A percentile compares a stretch with the other conserved stretches of the same genome.
These are phyloP conservation scores for Candida buenavistaensis DNA, from an alignment of 1,139 yeast genomes.

Conservation along the genomic window DNA sequence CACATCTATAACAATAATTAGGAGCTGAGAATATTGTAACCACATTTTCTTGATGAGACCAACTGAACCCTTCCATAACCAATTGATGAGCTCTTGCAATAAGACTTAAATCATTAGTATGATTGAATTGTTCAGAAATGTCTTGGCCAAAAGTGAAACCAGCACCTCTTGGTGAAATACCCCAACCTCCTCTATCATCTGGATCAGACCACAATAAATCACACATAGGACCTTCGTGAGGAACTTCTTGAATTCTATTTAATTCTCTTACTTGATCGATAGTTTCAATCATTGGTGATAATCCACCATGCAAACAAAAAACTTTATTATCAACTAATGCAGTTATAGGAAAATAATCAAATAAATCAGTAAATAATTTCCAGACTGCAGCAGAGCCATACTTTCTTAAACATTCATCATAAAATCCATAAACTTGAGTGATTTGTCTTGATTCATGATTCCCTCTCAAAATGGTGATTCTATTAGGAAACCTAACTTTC, in stretches of 20 bases:
- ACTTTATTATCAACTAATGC: conserved; percentile 89
- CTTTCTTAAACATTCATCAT: conserved; percentile 94
- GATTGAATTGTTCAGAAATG: conserved; percentile 70
- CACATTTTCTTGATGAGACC: conserved; percentile 83
- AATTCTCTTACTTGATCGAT: conserved; percentile 86
- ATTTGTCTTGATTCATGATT: conserved; percentile 97
- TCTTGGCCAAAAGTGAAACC: conserved; percentile 72
- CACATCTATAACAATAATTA: conserved; percentile 95
- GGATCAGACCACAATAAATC: conserved; percentile 98
- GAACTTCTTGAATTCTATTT: conserved; percentile 92
- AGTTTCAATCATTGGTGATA: conserved; percentile 88
- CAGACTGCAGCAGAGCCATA: conserved; percentile 96
- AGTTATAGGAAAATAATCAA: conserved; percentile 91
- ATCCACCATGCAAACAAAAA: conserved; percentile 95
- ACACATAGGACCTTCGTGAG: conserved; percentile 99
- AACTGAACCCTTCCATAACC: conserved; percentile 91
- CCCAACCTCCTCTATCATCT: conserved; percentile 96
- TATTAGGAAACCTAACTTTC: conserved; percentile 90
- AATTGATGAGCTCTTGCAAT: conserved; percentile 97
- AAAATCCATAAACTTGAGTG: conserved; percentile 96
- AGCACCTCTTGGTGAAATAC: conserved; percentile 96
- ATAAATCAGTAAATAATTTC: conserved; percentile 72
- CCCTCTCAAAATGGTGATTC: conserved; percentile 92
- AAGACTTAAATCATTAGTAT: conserved; percentile 77
- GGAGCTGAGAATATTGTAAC: conserved; percentile 99